Conservation (phyloP, 1,284 basidiomycete genomes). For the Gastroboletus turbinatus region DNA sequence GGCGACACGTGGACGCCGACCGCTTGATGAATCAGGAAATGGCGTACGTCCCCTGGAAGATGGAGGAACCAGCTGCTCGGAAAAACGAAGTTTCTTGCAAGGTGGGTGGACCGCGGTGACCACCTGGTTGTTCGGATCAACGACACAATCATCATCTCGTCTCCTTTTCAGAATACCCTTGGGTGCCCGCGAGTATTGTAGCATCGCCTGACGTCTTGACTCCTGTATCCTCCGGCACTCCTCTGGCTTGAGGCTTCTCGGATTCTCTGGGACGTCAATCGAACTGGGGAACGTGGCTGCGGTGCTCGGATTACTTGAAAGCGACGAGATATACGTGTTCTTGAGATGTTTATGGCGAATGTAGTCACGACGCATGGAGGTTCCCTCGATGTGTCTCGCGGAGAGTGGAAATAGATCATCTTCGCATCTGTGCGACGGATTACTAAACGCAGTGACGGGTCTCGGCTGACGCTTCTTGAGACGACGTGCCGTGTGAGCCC, state of each 20-base stretch:
- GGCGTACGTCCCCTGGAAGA: slow-evolving; percentile 12
- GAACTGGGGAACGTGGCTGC: slow-evolving; percentile 17
- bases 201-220: slow-evolving; percentile 30
- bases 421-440: slow-evolving; percentile 15
- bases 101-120: neutral
- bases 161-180: slow-evolving; percentile 31
- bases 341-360: slow-evolving; percentile 31
- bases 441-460: neutral
- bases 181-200: slow-evolving; percentile 27
- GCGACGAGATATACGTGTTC: slow-evolving; percentile 30
- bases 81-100: slow-evolving; percentile 31
- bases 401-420: slow-evolving; percentile 21
- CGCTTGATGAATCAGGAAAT: slow-evolving; percentile 10
- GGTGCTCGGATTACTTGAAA: slow-evolving; percentile 16
- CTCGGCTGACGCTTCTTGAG: slow-evolving; percentile 12
- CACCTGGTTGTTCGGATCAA: neutral
- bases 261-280: slow-evolving; percentile 22
- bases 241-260: slow-evolving; percentile 22
- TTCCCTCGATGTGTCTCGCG: slow-evolving; percentile 27
- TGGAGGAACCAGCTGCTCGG: slow-evolving; percentile 1
- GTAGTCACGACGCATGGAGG: slow-evolving; percentile 28
- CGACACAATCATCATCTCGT: slow-evolving; percentile 22
- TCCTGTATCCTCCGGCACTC: slow-evolving; percentile 31
- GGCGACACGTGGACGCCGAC: slow-evolving; percentile 17
- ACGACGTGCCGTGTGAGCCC: slow-evolving; percentile 3